Base-by-base conservation (phyloP, 2,329 filamentous ascomycete genomes). In the Arthroderma sp. region DNA sequence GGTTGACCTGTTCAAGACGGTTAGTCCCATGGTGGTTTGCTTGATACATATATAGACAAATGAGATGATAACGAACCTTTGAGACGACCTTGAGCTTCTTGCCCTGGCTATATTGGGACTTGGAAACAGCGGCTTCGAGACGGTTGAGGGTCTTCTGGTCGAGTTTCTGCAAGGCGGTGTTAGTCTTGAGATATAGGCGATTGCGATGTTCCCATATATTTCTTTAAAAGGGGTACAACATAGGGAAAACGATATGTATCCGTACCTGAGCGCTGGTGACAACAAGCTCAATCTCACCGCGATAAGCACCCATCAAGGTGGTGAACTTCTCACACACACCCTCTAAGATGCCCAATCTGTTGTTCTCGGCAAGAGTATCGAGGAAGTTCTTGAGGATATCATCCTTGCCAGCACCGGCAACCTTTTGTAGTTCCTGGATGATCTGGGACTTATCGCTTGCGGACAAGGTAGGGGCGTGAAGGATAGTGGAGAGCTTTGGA, bases 51-150 rank as follows among this genome's bases (percentile, higher is more conserved):
- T 32, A 5, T 8, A 33, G 37, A n/a, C 5, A 36, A 10, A 10
- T 4, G 29, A 9, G 15, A 36, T 27, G 6, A 6, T 27, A 11
- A 66, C 68, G 47, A 69, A 85, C 84, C 75, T 86, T 83, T 71
- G 93, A 83, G 58, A 86, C 85, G 59, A 96, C 83, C 82, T 94
- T 96, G 69, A 96, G 80, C 77, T 94, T 96, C 82, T 95, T 88
- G 73, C 88, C 88, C 66, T 83, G 77, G 63, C 82, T 81, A 72
- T 87, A 93, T 64, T 81, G 69, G 51, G 87, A 94, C 78, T 95
- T 96, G 70, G 81, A 65, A 59, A 96, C 80, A 57, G 88, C 87
- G 55, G 72, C 70, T 75, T 98, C 88, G 56, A 98, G 78, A 62
- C 91, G 83, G 66, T 67, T 73, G 59, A 98, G 77, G 52, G 83